Evolutionary conservation across 2,329 filamentous ascomycete genomes (phyloP).

Genomic region (Drechslera avenae): DNA sequence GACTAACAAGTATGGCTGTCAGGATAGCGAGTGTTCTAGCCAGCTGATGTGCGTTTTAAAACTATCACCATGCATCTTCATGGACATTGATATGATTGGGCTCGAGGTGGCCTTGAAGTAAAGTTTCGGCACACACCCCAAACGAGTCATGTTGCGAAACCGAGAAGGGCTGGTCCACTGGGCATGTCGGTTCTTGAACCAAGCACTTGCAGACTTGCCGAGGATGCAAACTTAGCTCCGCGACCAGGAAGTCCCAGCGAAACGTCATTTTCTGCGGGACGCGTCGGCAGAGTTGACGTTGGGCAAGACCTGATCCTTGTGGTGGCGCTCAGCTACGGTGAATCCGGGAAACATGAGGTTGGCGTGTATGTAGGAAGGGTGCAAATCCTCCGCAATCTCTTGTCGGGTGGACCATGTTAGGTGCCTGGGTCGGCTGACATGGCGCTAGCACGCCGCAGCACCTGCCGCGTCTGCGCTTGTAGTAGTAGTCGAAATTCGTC

Average conservation of each 20-base stretch:
- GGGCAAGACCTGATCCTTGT: neutral
- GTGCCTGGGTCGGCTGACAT: slow-evolving; percentile 1
- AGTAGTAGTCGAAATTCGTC: slow-evolving; percentile 4
- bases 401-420: slow-evolving; percentile 1
- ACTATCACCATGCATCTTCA: slow-evolving; percentile 3
- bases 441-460: slow-evolving; percentile 2
- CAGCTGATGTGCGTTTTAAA: neutral
- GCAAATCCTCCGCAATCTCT: slow-evolving; percentile 14
- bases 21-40: slow-evolving; percentile 1
- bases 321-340: neutral
- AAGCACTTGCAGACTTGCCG: too few relatives aligned
- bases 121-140: slow-evolving; percentile 5
- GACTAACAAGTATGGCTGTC: neutral
- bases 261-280: too few relatives aligned
- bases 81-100: slow-evolving; percentile 4
- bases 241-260: too few relatives aligned
- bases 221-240: too few relatives aligned
- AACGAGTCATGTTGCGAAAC: slow-evolving; percentile 4
- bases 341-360: too few relatives aligned
- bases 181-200: neutral
- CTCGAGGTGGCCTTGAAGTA: neutral
- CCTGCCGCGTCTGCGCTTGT: slow-evolving; percentile 6
- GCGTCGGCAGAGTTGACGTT: neutral
- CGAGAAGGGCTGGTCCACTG: slow-evolving; percentile 3
- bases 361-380: neutral